Conservation (phyloP, 176 grass and related monocot species). For the Secale cereale region DNA sequence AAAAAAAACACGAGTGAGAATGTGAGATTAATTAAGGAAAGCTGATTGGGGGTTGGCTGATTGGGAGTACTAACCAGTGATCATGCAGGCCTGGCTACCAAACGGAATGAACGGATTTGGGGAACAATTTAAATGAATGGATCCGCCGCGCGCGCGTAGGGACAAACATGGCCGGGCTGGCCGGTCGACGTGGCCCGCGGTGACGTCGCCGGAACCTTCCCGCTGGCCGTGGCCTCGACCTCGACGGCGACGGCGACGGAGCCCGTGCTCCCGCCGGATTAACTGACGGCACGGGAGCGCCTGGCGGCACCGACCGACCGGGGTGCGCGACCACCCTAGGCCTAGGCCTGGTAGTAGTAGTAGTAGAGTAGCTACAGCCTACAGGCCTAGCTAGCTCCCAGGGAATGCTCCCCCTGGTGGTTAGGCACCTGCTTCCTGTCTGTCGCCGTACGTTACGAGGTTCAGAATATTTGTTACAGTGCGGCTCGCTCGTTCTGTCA, state of each 20-base stretch:
- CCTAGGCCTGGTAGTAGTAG: not conserved
- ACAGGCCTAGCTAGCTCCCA: not conserved
- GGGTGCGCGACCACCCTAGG: not conserved
- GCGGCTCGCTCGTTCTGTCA: not conserved
- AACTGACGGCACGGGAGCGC: slow-evolving; percentile 24
- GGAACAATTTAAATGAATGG: not conserved
- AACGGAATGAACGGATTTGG: not conserved
- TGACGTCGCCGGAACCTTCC: slow-evolving; percentile 39
- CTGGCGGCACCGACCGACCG: not conserved
- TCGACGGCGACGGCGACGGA: not conserved
- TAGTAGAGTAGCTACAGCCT: not conserved
- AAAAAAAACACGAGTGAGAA: not conserved
- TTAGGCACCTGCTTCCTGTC: not conserved
- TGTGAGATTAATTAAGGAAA: not conserved
- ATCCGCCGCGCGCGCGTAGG: not conserved
- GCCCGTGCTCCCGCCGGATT: not conserved
- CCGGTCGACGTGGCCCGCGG: not conserved
- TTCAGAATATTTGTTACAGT: not conserved
- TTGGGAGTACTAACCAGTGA: not conserved
- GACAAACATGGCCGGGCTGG: not conserved
- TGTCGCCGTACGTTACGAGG: not conserved
- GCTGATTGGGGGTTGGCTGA: not conserved
- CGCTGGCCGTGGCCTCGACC: not conserved
- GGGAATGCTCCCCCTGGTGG: not conserved
- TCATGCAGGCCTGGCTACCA: not conserved